phyloP scores from a whole-genome alignment of 2,329 filamentous ascomycete genomes.

The Mariannaea sp. region DNA sequence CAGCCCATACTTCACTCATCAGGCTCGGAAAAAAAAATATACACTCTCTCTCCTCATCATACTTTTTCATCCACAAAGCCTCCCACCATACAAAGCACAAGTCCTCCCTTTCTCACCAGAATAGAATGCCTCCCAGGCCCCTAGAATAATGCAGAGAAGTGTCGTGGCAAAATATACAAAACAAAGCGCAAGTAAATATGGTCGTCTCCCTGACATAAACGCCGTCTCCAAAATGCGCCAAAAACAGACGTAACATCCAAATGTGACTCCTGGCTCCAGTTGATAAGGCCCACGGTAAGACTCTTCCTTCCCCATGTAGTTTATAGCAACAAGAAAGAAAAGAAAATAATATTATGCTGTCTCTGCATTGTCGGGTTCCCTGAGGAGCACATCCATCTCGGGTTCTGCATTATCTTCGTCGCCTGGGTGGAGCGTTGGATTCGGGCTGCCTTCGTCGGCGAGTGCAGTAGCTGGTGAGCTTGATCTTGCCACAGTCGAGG shows the following conservation, averaged over 20 bases:
- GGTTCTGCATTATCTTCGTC: conserved; percentile 23
- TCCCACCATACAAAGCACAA: conserved; percentile 16
- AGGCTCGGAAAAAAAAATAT: conserved; percentile 4
- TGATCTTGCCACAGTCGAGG: conserved; percentile 21
- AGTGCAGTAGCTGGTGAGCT: conserved; percentile 28
- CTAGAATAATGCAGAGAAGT: conserved; percentile 24
- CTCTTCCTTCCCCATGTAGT: conserved; percentile 1
- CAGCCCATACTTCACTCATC: background rate
- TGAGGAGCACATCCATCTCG: background rate
- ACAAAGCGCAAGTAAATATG: conserved; percentile 18
- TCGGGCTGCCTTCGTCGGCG: conserved; percentile 29
- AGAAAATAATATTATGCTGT: conserved; percentile 14
- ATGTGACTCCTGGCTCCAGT: conserved; percentile 11
- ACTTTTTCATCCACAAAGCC: conserved; percentile 29
- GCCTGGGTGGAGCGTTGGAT: conserved; percentile 32
- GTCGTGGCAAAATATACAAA: conserved; percentile 29
- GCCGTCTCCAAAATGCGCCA: conserved; percentile 33
- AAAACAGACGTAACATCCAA: conserved; percentile 20
- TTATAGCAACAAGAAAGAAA: too few relatives aligned
- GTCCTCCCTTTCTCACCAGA: conserved; percentile 15
- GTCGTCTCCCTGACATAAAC: conserved; percentile 30
- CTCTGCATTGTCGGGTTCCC: conserved; percentile 8
- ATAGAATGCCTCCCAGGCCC: conserved; percentile 14
- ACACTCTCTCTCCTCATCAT: conserved; percentile 10
- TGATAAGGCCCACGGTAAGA: background rate